Evolutionary conservation across 345 rosid genomes (phyloP).

Genomic region (Clausena lansium): DNA sequence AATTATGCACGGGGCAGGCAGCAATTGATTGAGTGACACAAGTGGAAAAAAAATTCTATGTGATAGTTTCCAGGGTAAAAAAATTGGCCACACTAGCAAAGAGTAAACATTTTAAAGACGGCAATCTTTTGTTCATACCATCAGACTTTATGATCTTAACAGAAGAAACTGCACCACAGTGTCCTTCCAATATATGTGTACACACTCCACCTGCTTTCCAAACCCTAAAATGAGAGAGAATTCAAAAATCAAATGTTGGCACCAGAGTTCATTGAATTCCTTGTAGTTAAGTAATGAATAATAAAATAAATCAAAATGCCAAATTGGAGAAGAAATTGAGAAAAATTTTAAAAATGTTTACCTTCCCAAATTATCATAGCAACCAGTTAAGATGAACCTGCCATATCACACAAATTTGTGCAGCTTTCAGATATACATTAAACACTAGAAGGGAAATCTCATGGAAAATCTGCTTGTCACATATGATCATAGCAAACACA

Average conservation of each 20-base stretch:
- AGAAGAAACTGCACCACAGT: slow-evolving; percentile 68
- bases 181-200: slow-evolving; percentile 83
- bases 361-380: slow-evolving; percentile 88
- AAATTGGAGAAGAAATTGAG: background rate
- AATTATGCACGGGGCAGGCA: background rate
- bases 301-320: background rate
- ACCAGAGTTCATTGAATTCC: background rate
- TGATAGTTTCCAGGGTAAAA: background rate
- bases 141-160: slow-evolving; percentile 47
- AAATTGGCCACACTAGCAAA: background rate
- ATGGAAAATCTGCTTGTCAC: background rate
- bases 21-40: background rate
- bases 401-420: slow-evolving; percentile 29
- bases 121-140: slow-evolving; percentile 39
- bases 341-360: slow-evolving; percentile 15
- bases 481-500: background rate
- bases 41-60: background rate
- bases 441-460: background rate
- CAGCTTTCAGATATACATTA: slow-evolving; percentile 4
- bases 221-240: slow-evolving; percentile 38
- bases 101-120: background rate
- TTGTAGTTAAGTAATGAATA: background rate
- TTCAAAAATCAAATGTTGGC: background rate
- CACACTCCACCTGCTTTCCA: slow-evolving; percentile 80
- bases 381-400: slow-evolving; percentile 90